A percentile compares a stretch with the other conserved stretches of the same genome.
Evolutionary conservation across 2,329 filamentous ascomycete genomes (phyloP).

Genomic region (Epichloe glyceriae): DNA sequence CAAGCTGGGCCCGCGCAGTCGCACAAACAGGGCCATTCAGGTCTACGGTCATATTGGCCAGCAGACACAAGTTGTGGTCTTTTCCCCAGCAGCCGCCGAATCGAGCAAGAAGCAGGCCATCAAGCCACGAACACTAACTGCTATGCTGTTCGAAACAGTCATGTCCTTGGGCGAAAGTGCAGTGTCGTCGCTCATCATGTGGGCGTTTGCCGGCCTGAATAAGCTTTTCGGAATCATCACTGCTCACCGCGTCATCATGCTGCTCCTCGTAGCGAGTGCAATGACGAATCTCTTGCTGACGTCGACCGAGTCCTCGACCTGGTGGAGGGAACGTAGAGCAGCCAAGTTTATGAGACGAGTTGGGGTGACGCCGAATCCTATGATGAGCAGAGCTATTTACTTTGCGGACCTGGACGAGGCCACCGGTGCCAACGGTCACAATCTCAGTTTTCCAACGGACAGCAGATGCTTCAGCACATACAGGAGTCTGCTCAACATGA

Average conservation of each 20-base stretch:
- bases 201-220: slow-evolving; percentile 52
- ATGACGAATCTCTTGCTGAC: slow-evolving; percentile 64
- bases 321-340: slow-evolving; percentile 78
- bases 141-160: slow-evolving; percentile 59
- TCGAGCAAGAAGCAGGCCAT: slow-evolving; percentile 44
- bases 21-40: slow-evolving; percentile 64
- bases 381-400: slow-evolving; percentile 80
- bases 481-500: slow-evolving; percentile 42
- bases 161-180: slow-evolving; percentile 65
- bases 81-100: slow-evolving; percentile 37
- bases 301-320: slow-evolving; percentile 58
- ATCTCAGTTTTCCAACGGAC: slow-evolving; percentile 25
- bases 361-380: slow-evolving; percentile 63
- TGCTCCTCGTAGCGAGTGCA: slow-evolving; percentile 54
- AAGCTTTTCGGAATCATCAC: slow-evolving; percentile 55
- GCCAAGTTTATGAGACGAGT: slow-evolving; percentile 68
- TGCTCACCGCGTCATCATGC: slow-evolving; percentile 62
- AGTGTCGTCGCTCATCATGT: slow-evolving; percentile 64
- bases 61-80: slow-evolving; percentile 49
- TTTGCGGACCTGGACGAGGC: slow-evolving; percentile 65
- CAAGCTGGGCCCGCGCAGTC: slow-evolving; percentile 57
- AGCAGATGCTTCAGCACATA: slow-evolving; percentile 52
- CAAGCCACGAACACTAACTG: slow-evolving; percentile 47
- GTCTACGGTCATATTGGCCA: slow-evolving; percentile 67
- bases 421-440: slow-evolving; percentile 23